These are phyloP conservation scores for Xylaria grammica DNA, from an alignment of 495 filamentous ascomycete genomes.

Conservation along the genomic window DNA sequence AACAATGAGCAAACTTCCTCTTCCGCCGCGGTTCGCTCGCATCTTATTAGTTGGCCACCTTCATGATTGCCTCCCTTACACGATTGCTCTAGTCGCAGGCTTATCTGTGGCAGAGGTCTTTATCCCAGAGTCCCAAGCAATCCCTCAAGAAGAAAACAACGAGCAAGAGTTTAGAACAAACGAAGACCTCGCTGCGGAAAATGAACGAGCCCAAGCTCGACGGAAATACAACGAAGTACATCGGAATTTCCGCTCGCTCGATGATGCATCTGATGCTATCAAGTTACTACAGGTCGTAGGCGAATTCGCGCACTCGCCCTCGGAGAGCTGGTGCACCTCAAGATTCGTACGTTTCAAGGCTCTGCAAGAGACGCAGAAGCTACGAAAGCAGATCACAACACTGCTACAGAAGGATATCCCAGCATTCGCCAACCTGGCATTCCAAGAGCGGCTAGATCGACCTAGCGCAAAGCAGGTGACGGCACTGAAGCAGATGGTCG, in stretches of 20 bases:
- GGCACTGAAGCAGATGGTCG: conserved; percentile 86
- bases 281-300: conserved; percentile 89
- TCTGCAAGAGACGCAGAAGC: conserved; percentile 82
- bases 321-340: conserved; percentile 72
- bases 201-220: conserved; percentile 64
- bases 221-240: conserved; percentile 79
- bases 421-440: conserved; percentile 62
- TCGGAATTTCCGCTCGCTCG: conserved; percentile 77
- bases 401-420: conserved; percentile 79
- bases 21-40: conserved; percentile 87
- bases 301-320: conserved; percentile 72
- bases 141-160: conserved; percentile 52
- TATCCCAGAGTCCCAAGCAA: conserved; percentile 80
- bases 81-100: conserved; percentile 86
- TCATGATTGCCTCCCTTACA: conserved; percentile 81
- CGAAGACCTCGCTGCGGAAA: conserved; percentile 70
- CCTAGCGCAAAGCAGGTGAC: conserved; percentile 75
- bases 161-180: conserved; percentile 64
- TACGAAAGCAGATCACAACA: conserved; percentile 79
- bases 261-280: conserved; percentile 83
- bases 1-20: conserved; percentile 84
- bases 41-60: conserved; percentile 88
- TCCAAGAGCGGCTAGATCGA: conserved; percentile 66
- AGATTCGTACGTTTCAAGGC: conserved; percentile 87
- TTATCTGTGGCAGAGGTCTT: conserved; percentile 89